Evolutionary conservation across 2,329 filamentous ascomycete species (phyloP).

Genomic region (Aspergillus glaucus): DNA sequence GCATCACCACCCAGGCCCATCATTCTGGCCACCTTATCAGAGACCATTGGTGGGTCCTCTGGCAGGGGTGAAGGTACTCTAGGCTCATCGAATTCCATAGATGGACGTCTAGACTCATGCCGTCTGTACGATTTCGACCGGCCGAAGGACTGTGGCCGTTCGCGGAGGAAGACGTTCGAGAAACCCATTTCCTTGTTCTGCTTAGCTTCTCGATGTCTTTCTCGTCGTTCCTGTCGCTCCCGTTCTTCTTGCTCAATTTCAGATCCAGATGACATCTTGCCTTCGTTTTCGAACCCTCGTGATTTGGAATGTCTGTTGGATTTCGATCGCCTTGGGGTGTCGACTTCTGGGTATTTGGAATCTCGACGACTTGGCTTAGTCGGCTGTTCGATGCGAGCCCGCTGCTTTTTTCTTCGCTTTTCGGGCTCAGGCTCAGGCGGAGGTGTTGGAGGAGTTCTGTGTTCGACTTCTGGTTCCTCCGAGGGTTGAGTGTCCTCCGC

Average conservation of each 20-base stretch:
- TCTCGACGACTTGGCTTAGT: conserved; percentile 49
- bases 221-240: conserved; percentile 27
- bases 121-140: conserved; percentile 42
- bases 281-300: conserved; percentile 50
- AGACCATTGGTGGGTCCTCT: conserved; percentile 59
- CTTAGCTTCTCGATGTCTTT: conserved; percentile 49
- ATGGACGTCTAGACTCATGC: too few species aligned
- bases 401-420: conserved; percentile 63
- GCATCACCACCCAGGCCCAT: conserved; percentile 51
- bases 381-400: conserved; percentile 66
- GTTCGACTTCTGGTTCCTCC: conserved; percentile 17
- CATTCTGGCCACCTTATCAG: conserved; percentile 71
- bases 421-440: conserved; percentile 47
- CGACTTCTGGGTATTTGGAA: conserved; percentile 32
- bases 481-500: conserved; percentile 37
- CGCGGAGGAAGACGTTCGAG: conserved; percentile 60
- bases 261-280: conserved; percentile 64
- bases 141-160: conserved; percentile 53
- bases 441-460: conserved; percentile 41
- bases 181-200: conserved; percentile 54
- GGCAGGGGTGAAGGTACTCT: conserved; percentile 67
- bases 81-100: conserved; percentile 39
- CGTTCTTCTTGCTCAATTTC: conserved; percentile 43
- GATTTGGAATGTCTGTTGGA: conserved; percentile 55
- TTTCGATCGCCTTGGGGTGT: conserved; percentile 45